Evolutionary conservation across 2,329 filamentous ascomycete genomes (phyloP).

Genomic region (Stachybotrys echinatus): DNA sequence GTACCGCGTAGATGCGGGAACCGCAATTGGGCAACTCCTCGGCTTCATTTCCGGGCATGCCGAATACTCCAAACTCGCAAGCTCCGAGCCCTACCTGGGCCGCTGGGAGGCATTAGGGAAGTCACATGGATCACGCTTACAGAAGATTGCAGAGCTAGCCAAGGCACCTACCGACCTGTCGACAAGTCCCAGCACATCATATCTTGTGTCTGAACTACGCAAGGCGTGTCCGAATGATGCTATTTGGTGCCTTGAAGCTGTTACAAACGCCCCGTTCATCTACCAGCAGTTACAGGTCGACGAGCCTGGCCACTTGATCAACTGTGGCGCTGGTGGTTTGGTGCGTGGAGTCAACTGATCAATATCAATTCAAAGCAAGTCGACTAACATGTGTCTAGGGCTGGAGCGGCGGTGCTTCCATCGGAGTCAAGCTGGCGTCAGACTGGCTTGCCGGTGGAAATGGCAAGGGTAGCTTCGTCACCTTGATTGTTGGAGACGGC

Average conservation of each 20-base stretch:
- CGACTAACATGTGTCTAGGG: too few relatives aligned
- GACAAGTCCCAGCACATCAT: neutral
- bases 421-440: conserved; percentile 68
- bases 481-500: conserved; percentile 44
- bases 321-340: conserved; percentile 71
- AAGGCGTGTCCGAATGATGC: conserved; percentile 35
- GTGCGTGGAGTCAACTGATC: too few relatives aligned
- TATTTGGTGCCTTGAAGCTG: conserved; percentile 68
- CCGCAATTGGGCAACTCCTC: conserved; percentile 59
- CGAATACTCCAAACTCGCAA: conserved; percentile 30
- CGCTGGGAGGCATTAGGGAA: neutral
- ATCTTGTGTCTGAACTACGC: conserved; percentile 7
- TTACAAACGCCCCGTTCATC: conserved; percentile 62
- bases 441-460: conserved; percentile 16
- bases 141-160: conserved; percentile 21
- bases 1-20: conserved; percentile 59
- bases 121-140: neutral
- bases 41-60: neutral
- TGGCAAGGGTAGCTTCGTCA: conserved; percentile 37
- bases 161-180: neutral
- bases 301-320: conserved; percentile 66
- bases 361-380: too few relatives aligned
- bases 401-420: conserved; percentile 68
- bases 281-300: conserved; percentile 64
- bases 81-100: conserved; percentile 40